Evolutionary conservation across 805 yeast genomes (phyloP), one percentile per base, ranked within the genome.

Genomic region (Wickerhamiella lipophila): DNA sequence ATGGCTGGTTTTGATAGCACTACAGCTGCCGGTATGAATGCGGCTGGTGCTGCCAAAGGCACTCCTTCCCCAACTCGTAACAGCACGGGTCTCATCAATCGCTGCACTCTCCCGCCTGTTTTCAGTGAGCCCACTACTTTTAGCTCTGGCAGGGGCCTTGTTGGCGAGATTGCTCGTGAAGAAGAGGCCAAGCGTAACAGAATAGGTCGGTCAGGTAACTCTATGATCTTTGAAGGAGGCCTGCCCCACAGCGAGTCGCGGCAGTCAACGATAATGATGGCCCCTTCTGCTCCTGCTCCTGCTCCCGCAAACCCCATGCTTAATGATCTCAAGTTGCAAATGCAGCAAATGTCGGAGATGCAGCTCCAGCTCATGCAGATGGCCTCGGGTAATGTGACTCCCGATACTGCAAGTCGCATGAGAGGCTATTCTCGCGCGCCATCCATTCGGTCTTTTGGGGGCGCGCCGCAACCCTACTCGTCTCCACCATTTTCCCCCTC

Each of bases 111-210:
- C 30, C 61, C 64, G 11, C 21, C 53, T 1, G 53, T 60, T 11
- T 61, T 60, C 42, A 46, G 46, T 41, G 49, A 53, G 12, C 25
- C 34, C 8, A 30, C 11, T n/a, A 50, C 53, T 29, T 22, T 40
- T 9, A 25, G 46, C 2, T 50, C 55, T 39, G 49, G 50, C 13
- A 59, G 71, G 2, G 71, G 71, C 3, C 54, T 67, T 13, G 61
- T 67, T n/a, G 69, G 65, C 15, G 69, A 64, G 48, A 68, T 67
- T 47, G 64, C 66, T 11, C 57, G 61, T 1, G 70, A 66, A 46
- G 68, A 67, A 49, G 68, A 67, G 27, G 63, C 64, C 42, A 62
- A 63, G 51, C 45, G 51, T 21, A 57, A 61, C 15, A 55, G 70
- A 2, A 42, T 34, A 45, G 46, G 43, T 4, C 43, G 43, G 7